A percentile compares a stretch with the other conserved stretches of the same genome.
phyloP scores from a whole-genome alignment of 2,329 filamentous ascomycete species.

The Lasiodiplodia theobromae region DNA sequence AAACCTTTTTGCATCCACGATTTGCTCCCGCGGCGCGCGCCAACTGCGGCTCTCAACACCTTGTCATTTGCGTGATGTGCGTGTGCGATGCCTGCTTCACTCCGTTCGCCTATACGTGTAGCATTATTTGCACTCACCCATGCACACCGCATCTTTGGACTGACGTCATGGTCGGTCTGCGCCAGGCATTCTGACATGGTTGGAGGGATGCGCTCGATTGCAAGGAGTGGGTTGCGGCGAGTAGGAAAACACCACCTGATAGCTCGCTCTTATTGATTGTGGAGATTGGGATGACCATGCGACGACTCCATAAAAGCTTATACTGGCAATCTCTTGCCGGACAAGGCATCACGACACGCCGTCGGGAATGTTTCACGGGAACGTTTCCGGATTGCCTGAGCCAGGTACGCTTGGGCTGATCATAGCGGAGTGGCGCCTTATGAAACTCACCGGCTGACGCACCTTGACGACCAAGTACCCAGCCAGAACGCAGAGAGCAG shows the following conservation, averaged over 20 bases:
- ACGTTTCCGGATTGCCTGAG: neutral
- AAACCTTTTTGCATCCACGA: neutral
- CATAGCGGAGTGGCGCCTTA: constrained; percentile 3
- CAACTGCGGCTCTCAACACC: constrained; percentile 4
- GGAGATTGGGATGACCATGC: neutral
- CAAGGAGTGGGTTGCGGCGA: constrained; percentile 4
- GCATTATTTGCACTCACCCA: constrained; percentile 4
- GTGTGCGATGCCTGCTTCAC: neutral
- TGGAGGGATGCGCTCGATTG: constrained; percentile 3
- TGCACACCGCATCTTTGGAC: constrained; percentile 18
- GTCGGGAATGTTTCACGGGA: neutral
- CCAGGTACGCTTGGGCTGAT: neutral
- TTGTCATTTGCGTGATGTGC: constrained; percentile 4
- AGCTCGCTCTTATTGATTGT: neutral
- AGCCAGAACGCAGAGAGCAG: neutral
- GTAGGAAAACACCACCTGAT: neutral
- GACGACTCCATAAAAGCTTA: neutral
- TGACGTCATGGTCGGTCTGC: constrained; percentile 11
- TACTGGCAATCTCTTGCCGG: neutral
- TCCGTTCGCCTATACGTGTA: constrained; percentile 6
- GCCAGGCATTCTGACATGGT: neutral
- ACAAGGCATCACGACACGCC: neutral
- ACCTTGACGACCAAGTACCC: neutral
- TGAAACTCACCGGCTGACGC: constrained; percentile 2
- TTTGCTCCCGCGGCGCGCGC: neutral